These are phyloP conservation scores for Clavispora vitiphila DNA, from an alignment of 805 yeast species.

Conservation along the genomic window DNA sequence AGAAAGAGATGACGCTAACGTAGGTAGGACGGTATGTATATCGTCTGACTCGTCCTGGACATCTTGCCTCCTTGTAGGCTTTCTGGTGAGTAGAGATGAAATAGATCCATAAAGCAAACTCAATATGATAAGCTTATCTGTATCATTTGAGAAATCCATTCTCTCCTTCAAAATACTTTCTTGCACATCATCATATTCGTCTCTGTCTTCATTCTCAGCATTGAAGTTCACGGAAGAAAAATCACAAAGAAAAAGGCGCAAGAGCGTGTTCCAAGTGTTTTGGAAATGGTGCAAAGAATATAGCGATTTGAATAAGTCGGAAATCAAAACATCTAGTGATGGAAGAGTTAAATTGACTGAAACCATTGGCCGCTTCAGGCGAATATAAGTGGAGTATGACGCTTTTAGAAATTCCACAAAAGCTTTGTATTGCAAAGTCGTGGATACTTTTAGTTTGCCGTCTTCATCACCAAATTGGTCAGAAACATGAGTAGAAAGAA, in stretches of 20 bases:
- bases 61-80: constrained; percentile 14
- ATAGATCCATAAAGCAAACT: constrained; percentile 40
- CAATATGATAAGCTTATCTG: constrained; percentile 24
- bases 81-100: constrained; percentile 22
- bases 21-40: constrained; percentile 14
- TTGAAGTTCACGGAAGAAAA: constrained; percentile 28
- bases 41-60: constrained; percentile 12
- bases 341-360: background rate
- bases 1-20: constrained; percentile 21
- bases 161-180: constrained; percentile 26
- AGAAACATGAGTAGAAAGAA: constrained; percentile 25
- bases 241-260: constrained; percentile 42
- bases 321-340: constrained; percentile 3
- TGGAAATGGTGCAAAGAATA: constrained; percentile 29
- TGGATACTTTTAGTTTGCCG: constrained; percentile 16
- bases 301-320: constrained; percentile 27
- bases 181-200: constrained; percentile 13
- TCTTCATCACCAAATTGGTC: constrained; percentile 20
- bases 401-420: constrained; percentile 12
- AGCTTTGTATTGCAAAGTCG: constrained; percentile 18
- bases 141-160: constrained; percentile 21
- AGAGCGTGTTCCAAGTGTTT: constrained; percentile 32
- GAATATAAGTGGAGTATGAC: constrained; percentile 8
- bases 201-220: constrained; percentile 7
- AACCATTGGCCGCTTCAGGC: constrained; percentile 1